phyloP scores from a whole-genome alignment of 345 rosid species.

The Erodium maritimum region DNA sequence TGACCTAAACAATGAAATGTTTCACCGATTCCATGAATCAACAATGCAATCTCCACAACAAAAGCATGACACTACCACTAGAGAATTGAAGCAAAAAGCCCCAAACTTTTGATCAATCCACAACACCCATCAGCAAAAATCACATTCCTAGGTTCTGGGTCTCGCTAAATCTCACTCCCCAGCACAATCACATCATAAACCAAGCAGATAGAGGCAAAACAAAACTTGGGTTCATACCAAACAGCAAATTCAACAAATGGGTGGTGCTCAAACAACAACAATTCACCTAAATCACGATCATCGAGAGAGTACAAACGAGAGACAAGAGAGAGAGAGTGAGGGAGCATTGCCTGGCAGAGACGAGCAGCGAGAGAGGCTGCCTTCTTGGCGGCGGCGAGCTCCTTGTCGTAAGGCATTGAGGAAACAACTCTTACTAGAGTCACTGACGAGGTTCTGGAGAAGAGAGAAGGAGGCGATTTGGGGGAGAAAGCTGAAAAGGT shows the following conservation, averaged over 20 bases:
- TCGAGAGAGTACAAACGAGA: not conserved
- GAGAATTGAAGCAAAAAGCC: too few relatives aligned
- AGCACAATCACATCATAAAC: not conserved
- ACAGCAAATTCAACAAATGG: conserved; percentile 5
- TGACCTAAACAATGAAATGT: not conserved
- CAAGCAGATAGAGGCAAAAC: not conserved
- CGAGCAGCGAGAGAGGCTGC: conserved; percentile 84
- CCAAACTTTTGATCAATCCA: not conserved
- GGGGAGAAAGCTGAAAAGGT: not conserved
- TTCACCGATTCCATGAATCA: too few relatives aligned
- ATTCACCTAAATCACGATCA: not conserved
- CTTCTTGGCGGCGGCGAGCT: conserved; percentile 82
- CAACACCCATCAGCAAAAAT: not conserved
- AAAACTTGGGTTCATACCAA: not conserved
- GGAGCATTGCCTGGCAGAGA: conserved; percentile 58
- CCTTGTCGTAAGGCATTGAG: conserved; percentile 64
- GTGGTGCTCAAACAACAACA: conserved; percentile 3
- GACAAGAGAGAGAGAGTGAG: not conserved
- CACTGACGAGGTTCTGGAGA: conserved; percentile 7
- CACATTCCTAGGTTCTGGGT: not conserved
- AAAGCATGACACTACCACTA: too few relatives aligned
- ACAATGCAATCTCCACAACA: too few relatives aligned
- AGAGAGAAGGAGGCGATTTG: conserved; percentile 1
- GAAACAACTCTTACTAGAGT: conserved; percentile 11
- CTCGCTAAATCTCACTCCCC: not conserved